These are phyloP conservation scores for Sedum album DNA, from an alignment of 164 flowering plant species.

Conservation along the genomic window DNA sequence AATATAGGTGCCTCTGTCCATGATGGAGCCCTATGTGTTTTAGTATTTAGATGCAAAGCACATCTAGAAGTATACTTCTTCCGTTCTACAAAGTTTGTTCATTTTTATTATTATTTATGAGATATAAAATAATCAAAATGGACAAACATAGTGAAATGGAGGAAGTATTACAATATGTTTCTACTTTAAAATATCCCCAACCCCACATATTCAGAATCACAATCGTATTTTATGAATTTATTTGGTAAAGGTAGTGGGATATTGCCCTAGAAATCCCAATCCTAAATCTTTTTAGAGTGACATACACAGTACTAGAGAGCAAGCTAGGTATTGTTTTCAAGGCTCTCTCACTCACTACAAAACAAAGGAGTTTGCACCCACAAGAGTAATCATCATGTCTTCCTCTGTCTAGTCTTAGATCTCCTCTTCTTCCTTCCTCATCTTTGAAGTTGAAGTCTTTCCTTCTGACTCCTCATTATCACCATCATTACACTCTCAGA, in stretches of 20 bases:
- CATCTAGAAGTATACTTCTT: background rate
- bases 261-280: background rate
- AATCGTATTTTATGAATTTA: background rate
- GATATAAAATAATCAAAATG: too few species aligned
- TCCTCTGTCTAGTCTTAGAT: background rate
- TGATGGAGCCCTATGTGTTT: background rate
- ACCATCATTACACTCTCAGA: conserved; percentile 3
- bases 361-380: conserved; percentile 7
- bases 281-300: background rate
- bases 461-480: background rate
- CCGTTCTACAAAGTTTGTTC: too few species aligned
- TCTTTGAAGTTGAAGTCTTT: background rate
- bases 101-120: too few species aligned
- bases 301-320: background rate
- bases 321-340: background rate
- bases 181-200: background rate
- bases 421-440: conserved; percentile 9
- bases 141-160: too few species aligned
- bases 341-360: background rate
- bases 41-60: background rate
- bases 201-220: background rate
- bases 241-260: background rate
- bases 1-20: too few species aligned
- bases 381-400: conserved; percentile 8
- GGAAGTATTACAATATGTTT: background rate